phyloP scores from a whole-genome alignment of 352 stramenopile genomes.

The Globisporangium ultimum region DNA sequence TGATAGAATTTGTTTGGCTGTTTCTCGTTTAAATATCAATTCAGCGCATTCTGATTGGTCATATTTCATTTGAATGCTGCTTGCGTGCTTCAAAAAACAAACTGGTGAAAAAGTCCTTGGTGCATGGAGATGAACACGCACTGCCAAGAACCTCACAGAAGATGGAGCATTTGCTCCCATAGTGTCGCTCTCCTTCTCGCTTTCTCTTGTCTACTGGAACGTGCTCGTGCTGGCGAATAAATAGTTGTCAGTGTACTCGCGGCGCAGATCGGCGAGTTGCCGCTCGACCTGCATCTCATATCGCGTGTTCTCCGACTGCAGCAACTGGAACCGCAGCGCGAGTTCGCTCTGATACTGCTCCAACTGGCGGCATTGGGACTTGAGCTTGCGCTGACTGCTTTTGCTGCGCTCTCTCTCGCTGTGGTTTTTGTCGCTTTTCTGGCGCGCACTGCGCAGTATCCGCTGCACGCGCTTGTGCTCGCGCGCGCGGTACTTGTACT shows the following conservation, averaged over 20 bases:
- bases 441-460: conserved; percentile 19
- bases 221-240: conserved; percentile 42
- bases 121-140: no score
- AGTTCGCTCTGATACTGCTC: conserved; percentile 43
- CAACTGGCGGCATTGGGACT: conserved; percentile 44
- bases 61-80: no score
- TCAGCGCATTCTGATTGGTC: no score
- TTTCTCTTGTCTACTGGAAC: conserved; percentile 8
- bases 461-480: conserved; percentile 30
- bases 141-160: background rate
- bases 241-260: conserved; percentile 64
- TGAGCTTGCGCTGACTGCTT: conserved; percentile 15
- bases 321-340: conserved; percentile 50
- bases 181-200: no score
- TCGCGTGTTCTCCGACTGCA: conserved; percentile 55
- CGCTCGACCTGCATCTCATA: conserved; percentile 55
- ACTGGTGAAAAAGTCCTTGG: no score
- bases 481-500: conserved; percentile 32
- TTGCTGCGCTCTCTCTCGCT: conserved; percentile 11
- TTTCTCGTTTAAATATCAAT: no score
- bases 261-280: conserved; percentile 44
- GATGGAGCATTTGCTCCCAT: background rate
- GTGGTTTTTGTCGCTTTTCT: conserved; percentile 13
- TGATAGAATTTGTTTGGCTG: background rate
- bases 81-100: no score